Percentiles rank a stretch among this genome's conserved stretches.
phyloP scores from a whole-genome alignment of 2,329 filamentous ascomycete species.

The Septoria petroselini region DNA sequence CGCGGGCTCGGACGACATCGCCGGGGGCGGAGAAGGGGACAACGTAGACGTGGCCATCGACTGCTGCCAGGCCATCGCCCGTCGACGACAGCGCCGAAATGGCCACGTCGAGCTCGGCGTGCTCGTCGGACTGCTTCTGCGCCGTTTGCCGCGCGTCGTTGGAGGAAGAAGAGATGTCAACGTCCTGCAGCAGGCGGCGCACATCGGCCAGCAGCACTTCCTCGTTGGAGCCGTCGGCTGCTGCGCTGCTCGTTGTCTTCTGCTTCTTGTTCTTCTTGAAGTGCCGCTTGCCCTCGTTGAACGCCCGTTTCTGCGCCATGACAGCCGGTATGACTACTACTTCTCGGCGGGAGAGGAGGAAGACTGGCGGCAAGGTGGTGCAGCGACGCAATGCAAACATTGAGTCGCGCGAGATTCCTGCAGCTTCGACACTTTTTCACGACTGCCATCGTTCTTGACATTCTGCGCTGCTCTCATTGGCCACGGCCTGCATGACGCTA shows the following conservation, averaged over 20 bases:
- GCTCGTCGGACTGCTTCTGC: slow-evolving; percentile 54
- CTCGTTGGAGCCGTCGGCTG: slow-evolving; percentile 48
- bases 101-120: slow-evolving; percentile 76
- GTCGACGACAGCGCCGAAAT: slow-evolving; percentile 82
- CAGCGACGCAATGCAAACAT: slow-evolving; percentile 17
- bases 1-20: slow-evolving; percentile 73
- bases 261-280: slow-evolving; percentile 50
- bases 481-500: not conserved
- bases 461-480: not conserved
- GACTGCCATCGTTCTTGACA: not conserved
- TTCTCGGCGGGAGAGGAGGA: not conserved
- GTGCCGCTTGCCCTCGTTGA: slow-evolving; percentile 40
- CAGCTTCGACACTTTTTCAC: not conserved
- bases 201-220: slow-evolving; percentile 50
- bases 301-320: slow-evolving; percentile 39
- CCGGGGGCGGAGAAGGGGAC: slow-evolving; percentile 87
- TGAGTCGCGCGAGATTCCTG: not conserved
- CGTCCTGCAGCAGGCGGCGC: slow-evolving; percentile 41
- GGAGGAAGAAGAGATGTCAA: slow-evolving; percentile 25
- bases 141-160: slow-evolving; percentile 18
- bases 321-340: not conserved
- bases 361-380: too few species aligned
- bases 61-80: slow-evolving; percentile 80
- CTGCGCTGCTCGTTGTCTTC: slow-evolving; percentile 44
- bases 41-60: slow-evolving; percentile 70